These are phyloP conservation scores for Coemansia asiatica DNA, from an alignment of 192 early-diverging fungal species.

Conservation along the genomic window DNA sequence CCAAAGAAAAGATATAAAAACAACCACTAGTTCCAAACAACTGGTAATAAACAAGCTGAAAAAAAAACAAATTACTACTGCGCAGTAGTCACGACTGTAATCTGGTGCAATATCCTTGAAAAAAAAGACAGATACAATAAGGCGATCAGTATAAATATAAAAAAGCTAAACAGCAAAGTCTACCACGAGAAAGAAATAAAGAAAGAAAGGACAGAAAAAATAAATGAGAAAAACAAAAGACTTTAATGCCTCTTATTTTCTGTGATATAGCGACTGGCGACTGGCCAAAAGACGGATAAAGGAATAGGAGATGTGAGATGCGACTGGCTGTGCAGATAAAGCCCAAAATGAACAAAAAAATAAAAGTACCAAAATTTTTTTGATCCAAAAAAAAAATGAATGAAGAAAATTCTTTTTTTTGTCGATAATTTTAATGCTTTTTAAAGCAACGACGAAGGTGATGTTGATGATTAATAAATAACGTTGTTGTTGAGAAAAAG, in stretches of 20 bases:
- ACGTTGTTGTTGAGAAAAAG: not conserved
- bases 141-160: not conserved
- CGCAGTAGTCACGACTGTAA: not conserved
- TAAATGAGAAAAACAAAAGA: not conserved
- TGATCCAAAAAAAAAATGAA: slow-evolving; percentile 3
- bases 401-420: not conserved
- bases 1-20: no score
- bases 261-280: not conserved
- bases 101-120: not conserved
- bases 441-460: slow-evolving; percentile 2
- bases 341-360: not conserved
- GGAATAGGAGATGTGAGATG: not conserved
- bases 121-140: not conserved
- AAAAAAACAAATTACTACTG: not conserved
- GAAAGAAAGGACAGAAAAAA: not conserved
- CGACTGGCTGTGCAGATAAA: not conserved
- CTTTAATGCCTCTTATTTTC: not conserved
- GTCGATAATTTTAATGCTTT: not conserved
- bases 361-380: not conserved
- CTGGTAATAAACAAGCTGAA: not conserved
- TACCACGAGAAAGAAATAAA: no score
- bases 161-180: not conserved
- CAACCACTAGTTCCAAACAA: not conserved
- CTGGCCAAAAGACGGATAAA: not conserved
- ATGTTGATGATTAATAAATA: slow-evolving; percentile 4